phyloP scores from a whole-genome alignment of 352 stramenopile species.

The Phytophthora ohioensis region DNA sequence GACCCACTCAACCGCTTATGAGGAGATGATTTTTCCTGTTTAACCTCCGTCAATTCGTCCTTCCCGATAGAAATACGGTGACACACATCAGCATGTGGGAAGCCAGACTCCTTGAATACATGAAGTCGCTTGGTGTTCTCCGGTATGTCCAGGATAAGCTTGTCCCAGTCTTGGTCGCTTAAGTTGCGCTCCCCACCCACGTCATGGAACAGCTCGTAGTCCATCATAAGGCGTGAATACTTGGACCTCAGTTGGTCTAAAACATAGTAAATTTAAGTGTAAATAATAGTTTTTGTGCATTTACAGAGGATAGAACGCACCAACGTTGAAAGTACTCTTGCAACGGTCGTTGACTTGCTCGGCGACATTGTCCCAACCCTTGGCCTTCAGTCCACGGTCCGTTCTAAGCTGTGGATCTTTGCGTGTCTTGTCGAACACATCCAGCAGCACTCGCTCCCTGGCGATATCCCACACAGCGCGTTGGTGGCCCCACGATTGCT shows the following conservation, averaged over 20 bases:
- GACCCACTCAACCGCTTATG: constrained; percentile 10
- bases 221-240: constrained; percentile 41
- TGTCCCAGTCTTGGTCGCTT: constrained; percentile 35
- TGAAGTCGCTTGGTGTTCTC: constrained; percentile 27
- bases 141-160: constrained; percentile 32
- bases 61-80: constrained; percentile 22
- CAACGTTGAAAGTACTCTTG: constrained; percentile 35
- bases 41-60: constrained; percentile 9
- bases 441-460: constrained; percentile 38
- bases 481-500: constrained; percentile 32
- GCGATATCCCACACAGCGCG: constrained; percentile 35
- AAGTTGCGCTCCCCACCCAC: constrained; percentile 25
- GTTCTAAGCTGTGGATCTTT: constrained; percentile 28
- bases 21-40: neutral
- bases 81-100: constrained; percentile 35
- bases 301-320: constrained; percentile 5
- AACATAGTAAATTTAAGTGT: neutral
- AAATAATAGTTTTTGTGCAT: neutral
- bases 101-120: constrained; percentile 33
- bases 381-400: constrained; percentile 28
- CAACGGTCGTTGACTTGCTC: constrained; percentile 39
- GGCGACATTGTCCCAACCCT: constrained; percentile 34
- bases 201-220: constrained; percentile 43
- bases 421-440: constrained; percentile 35
- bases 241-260: constrained; percentile 48